Evolutionary conservation across 148 eudicot species (phyloP).

Genomic region (Tetragonia tetragonoides): DNA sequence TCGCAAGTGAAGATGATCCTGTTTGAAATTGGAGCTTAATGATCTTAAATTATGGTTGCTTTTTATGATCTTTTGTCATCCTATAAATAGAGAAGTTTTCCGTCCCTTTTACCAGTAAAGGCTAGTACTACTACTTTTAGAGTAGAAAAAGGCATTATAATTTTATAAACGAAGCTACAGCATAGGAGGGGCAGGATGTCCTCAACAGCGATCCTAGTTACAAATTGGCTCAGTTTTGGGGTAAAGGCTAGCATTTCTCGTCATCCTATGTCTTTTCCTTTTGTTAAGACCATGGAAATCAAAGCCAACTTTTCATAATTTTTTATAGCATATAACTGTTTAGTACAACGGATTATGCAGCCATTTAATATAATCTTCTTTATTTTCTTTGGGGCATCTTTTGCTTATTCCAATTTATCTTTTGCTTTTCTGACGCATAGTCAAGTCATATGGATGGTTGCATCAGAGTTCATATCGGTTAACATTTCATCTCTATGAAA

Average conservation of each 20-base stretch:
- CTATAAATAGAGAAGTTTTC: neutral
- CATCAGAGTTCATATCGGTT: neutral
- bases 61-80: neutral
- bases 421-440: neutral
- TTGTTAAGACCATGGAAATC: neutral
- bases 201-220: no score
- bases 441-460: neutral
- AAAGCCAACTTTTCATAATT: neutral
- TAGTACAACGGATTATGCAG: neutral
- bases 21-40: neutral
- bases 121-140: no score
- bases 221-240: no score
- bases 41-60: neutral
- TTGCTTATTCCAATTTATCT: neutral
- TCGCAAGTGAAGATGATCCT: constrained; percentile 1
- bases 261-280: neutral
- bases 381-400: neutral
- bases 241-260: no score
- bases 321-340: neutral
- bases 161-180: no score
- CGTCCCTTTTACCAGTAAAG: neutral
- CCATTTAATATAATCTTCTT: neutral
- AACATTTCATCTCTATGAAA: no score
- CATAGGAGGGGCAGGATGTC: no score
- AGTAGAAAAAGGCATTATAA: no score